Evolutionary conservation across 176 grass and related monocot genomes (phyloP), one percentile per base, ranked within the genome.

Genomic region (Thalia dealbata): DNA sequence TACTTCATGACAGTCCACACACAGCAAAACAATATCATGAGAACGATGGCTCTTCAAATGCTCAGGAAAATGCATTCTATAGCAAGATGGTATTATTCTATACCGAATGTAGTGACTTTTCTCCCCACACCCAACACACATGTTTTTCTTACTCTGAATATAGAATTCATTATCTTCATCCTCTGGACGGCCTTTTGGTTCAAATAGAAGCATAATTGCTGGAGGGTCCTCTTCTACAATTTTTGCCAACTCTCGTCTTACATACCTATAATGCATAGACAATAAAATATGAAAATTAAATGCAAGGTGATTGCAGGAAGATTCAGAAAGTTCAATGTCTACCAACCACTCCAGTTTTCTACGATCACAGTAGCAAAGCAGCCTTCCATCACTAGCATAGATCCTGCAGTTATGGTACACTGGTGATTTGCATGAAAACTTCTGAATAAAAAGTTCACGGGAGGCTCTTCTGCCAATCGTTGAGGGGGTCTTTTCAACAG

Each of bases 361-460:
- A n/a, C 71, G 83, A 80, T 96, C 89, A 80, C 93, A 96, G 76
- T 92, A 92, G 73, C 93, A 96, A 80, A 96, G 89, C 73, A 96
- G 76, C 79, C 93, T 90, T 74, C 89, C 93, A 79, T 96, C 89
- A 87, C 75, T 92, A 78, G 93, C 93, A 78, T 92, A 96, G 64
- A 92, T 96, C 78, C 89, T 89, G 79, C 93, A 96, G 60, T 96
- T 92, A 75, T 96, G 93, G 84, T 96, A 96, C 58, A 96, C 93
- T 15, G 93, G 93, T 38, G 89, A 86, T 73, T 96, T 96, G 60
- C 93, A 96, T 21, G 93, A 92, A 51, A 96, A 96, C 72, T 96
- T 96, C 71, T 88, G 88, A 78, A 92, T 86, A 75, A 96, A 96
- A 62, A 83, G 78, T 67, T 92, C 93, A 24, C 93, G 77, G 12